Evolutionary conservation across 768 basidiomycete genomes (phyloP).

Genomic region (Mycena crocata): DNA sequence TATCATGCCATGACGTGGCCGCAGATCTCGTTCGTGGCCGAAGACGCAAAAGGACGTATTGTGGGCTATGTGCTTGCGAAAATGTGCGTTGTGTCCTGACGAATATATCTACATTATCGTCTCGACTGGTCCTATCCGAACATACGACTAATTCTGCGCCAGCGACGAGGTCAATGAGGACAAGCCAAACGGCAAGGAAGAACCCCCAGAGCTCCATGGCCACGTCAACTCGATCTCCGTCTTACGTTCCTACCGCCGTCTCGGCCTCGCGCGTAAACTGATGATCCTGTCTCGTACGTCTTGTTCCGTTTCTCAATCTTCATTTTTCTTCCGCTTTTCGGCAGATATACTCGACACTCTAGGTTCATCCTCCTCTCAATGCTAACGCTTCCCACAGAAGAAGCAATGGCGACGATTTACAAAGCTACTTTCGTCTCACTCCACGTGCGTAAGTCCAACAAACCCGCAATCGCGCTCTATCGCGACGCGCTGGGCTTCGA

Average conservation of each 20-base stretch:
- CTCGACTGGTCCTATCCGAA: neutral
- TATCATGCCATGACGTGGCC: slow-evolving; percentile 95
- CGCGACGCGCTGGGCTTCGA: slow-evolving; percentile 91
- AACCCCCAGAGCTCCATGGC: slow-evolving; percentile 69
- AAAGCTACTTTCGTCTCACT: slow-evolving; percentile 87
- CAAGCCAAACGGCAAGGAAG: slow-evolving; percentile 44
- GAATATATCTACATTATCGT: no score
- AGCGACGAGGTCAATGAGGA: slow-evolving; percentile 64
- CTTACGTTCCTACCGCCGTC: slow-evolving; percentile 86
- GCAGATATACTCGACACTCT: no score
- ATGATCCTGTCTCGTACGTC: slow-evolving; percentile 92
- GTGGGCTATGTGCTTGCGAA: slow-evolving; percentile 97
- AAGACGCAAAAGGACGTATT: slow-evolving; percentile 88
- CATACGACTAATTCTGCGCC: neutral
- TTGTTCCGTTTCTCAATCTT: slow-evolving; percentile 2
- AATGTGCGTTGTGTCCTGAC: slow-evolving; percentile 79
- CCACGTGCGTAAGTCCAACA: slow-evolving; percentile 94
- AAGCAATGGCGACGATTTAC: slow-evolving; percentile 92
- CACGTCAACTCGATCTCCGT: slow-evolving; percentile 99
- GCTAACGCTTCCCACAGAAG: slow-evolving; percentile 63
- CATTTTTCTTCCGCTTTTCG: no score
- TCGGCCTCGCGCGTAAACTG: slow-evolving; percentile 92
- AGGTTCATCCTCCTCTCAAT: neutral
- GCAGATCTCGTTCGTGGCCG: slow-evolving; percentile 92
- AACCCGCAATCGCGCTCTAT: slow-evolving; percentile 90